Evolutionary conservation across 2,329 filamentous ascomycete genomes (phyloP), one percentile per base, ranked within the genome.

Genomic region (Colletotrichum gigasporum): DNA sequence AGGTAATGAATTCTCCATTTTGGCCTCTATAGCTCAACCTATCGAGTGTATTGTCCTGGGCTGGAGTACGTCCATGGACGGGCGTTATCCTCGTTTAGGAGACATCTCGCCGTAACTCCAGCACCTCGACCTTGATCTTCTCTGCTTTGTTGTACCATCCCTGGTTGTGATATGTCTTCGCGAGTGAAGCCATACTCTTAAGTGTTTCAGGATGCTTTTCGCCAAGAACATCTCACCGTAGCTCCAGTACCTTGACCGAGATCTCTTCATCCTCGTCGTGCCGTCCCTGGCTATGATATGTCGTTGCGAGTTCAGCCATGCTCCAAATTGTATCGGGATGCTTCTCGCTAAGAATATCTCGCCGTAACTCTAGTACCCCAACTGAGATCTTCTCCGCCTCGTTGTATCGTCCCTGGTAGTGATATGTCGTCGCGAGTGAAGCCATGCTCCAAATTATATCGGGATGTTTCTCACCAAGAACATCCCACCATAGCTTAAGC

Each of bases 401-500:
- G 7, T 59, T 20, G 58, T 69, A 67, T 30, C 63, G 65, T 20
- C 68, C 68, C 62, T 69, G 68, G 34, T 2, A 16, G 54, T 65
- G 34, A 41, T 72, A 72, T 51, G 63, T 69, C 4, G 1, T 0
- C 18, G 60, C 61, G 22, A 69, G 30, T 16, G 39, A 2, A 6
- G 14, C 30, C 20, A 70, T 64, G 18, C 50, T 52, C 0, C 0
- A 3, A 0, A 67, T 47, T 6, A 66, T 66, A 20, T 65, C 47
- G 3, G 59, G 66, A 50, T 69, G 72, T 47, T 54, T 66, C 28
- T 70, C 64, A 39, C 72, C 70, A 5, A 71, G 67, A 30, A 69
- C 37, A 3, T 69, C 39, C 10, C 39, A 63, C 22, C 26, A 58
- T 26, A 70, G 56, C 26, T 56, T n/a, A 37, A 10, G n/a, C 58